Percentiles rank a stretch among this genome's conserved stretches.
phyloP scores from a whole-genome alignment of 768 basidiomycete species.

The Trametes maxima region DNA sequence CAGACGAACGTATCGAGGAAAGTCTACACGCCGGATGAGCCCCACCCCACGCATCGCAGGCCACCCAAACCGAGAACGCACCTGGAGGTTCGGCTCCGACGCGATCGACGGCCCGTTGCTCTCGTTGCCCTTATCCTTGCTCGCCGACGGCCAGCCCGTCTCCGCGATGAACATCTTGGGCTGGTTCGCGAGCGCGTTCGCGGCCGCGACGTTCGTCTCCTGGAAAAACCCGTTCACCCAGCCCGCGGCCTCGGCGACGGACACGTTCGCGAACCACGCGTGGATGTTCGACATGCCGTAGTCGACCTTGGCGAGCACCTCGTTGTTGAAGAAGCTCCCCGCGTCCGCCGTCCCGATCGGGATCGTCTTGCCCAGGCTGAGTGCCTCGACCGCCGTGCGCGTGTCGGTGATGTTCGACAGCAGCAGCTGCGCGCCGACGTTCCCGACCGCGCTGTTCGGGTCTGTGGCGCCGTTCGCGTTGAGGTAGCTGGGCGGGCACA shows the following conservation, averaged over 20 bases:
- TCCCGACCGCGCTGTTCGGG: constrained; percentile 61
- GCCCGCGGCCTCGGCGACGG: constrained; percentile 62
- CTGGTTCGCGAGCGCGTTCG: constrained; percentile 61
- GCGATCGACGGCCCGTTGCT: constrained; percentile 73
- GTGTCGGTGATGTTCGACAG: constrained; percentile 71
- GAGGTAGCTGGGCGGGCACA: constrained; percentile 51
- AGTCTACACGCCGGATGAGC: constrained; percentile 41
- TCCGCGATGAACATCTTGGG: constrained; percentile 92
- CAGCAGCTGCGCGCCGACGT: constrained; percentile 63
- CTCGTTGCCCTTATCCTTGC: constrained; percentile 53
- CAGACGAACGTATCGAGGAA: constrained; percentile 91
- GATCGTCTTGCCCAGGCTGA: constrained; percentile 63
- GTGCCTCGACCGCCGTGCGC: constrained; percentile 49
- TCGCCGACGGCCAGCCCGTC: constrained; percentile 83
- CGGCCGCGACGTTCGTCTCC: constrained; percentile 59
- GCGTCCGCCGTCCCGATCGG: constrained; percentile 84
- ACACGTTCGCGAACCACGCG: constrained; percentile 89
- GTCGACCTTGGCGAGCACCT: constrained; percentile 63
- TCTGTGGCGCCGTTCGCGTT: constrained; percentile 46
- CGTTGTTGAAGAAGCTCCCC: constrained; percentile 78
- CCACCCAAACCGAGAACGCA: not conserved
- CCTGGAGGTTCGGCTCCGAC: constrained; percentile 56
- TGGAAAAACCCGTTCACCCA: constrained; percentile 88
- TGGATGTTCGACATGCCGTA: constrained; percentile 92
- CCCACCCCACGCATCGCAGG: too few relatives aligned